These are phyloP conservation scores for Aspergillus nanangensis DNA, from an alignment of 495 filamentous ascomycete genomes.

Conservation along the genomic window DNA sequence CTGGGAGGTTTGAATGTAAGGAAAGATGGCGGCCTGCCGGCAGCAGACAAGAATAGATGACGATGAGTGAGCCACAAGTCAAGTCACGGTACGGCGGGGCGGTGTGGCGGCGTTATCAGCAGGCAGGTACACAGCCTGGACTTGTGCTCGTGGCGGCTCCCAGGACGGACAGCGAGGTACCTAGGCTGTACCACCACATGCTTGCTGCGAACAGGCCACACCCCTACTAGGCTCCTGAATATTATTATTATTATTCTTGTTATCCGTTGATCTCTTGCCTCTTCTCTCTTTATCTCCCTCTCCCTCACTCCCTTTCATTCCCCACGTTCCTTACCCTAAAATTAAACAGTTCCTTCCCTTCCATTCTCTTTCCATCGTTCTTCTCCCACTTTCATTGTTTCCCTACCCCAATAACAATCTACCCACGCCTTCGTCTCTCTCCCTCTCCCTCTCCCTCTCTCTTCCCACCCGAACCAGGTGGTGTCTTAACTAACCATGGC, in stretches of 20 bases:
- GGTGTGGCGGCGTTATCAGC: too few relatives aligned
- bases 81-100: constrained; percentile 16
- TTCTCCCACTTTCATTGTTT: constrained; percentile 1
- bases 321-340: too few relatives aligned
- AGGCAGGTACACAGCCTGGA: too few relatives aligned
- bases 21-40: constrained; percentile 12
- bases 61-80: constrained; percentile 24
- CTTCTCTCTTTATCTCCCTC: too few relatives aligned
- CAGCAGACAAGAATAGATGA: constrained; percentile 19
- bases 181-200: too few relatives aligned
- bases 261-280: constrained; percentile 10
- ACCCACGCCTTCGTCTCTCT: constrained; percentile 3
- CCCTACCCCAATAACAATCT: constrained; percentile 6
- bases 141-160: too few relatives aligned
- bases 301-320: too few relatives aligned
- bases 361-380: not conserved
- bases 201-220: too few relatives aligned
- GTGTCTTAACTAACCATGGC: constrained; percentile 45
- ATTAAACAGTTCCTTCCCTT: not conserved
- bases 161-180: too few relatives aligned
- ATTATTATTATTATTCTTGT: too few relatives aligned
- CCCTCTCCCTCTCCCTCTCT: constrained; percentile 4
- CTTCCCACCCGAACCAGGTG: constrained; percentile 2
- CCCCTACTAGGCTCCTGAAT: too few relatives aligned
- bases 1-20: constrained; percentile 13